Base-by-base conservation (phyloP, 371 early-diverging fungal species). In the Chytridium lagenaria region DNA sequence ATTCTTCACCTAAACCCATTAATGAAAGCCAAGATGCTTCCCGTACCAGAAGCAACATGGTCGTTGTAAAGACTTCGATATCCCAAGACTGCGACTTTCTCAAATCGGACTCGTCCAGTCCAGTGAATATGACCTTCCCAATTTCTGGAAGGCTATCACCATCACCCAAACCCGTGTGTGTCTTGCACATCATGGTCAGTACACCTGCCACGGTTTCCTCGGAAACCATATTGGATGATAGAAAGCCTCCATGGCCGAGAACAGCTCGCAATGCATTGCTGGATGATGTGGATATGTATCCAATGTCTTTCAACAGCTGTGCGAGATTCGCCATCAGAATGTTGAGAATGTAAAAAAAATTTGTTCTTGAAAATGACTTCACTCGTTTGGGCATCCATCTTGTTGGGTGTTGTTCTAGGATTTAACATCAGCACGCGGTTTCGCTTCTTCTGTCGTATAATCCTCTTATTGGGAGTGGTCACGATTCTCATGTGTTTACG, bases 131-230 rank as follows among this genome's bases (percentile, higher is more conserved):
- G 5, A 34, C 61, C 37, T 61, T 61, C 19, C 36, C 26, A 3
- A 61, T 31, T 26, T 61, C 61, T 2, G 61, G 61, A n/a, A 55
- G 36, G 16, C 26, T n/a, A 12, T 31, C 69, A 12, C 26, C n/a
- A 5, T 30, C 72, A 7, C 34, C 71, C 69, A 88, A 83, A 55
- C 86, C 87, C 23, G 86, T 77, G 69, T 84, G 87, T 0, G 90
- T 85, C 23, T 31, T 81, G 28, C 89, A 87, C 90, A 93, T 92
- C 86, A 90, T 89, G 26, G 87, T 89, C 40, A 93, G 68, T 0
- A 86, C 81, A n/a, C 87, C 85, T 15, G 92, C 91, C n/a, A 93
- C 84, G 57, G 90, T 89, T 49, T 84, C 84, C 50, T 92, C 93
- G 61, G 52, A 78, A 2, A 87, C 73, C 38, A 36, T 74, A 15